Conservation (phyloP, 495 filamentous ascomycete genomes). For the Acidomyces sp. region DNA sequence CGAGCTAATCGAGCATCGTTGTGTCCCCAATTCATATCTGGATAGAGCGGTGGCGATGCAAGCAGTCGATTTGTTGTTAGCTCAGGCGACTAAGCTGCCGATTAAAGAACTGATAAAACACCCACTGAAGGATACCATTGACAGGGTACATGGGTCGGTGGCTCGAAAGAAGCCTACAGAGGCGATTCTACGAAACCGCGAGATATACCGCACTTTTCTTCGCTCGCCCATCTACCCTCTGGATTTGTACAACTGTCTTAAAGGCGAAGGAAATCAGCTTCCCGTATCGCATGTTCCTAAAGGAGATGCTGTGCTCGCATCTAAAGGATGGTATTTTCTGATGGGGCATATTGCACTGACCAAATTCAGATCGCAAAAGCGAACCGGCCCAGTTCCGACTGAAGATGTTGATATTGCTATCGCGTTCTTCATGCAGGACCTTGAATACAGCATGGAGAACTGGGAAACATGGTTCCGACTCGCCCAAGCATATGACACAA, state of each 20-base stretch:
- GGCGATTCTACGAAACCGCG: slow-evolving; percentile 58
- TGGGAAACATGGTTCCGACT: slow-evolving; percentile 97
- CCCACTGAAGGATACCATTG: slow-evolving; percentile 74
- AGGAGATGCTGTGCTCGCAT: slow-evolving; percentile 48
- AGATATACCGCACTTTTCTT: slow-evolving; percentile 61
- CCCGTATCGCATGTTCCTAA: slow-evolving; percentile 41
- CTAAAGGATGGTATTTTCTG: slow-evolving; percentile 85
- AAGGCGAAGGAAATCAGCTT: slow-evolving; percentile 45
- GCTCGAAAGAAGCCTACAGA: slow-evolving; percentile 51
- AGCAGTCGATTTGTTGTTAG: slow-evolving; percentile 69
- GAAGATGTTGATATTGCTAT: slow-evolving; percentile 78
- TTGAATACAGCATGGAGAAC: slow-evolving; percentile 68
- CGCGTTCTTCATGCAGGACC: slow-evolving; percentile 67
- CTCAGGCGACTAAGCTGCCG: slow-evolving; percentile 66
- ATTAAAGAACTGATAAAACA: slow-evolving; percentile 86
- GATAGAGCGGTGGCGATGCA: slow-evolving; percentile 62
- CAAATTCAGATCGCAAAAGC: slow-evolving; percentile 76
- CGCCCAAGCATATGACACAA: slow-evolving; percentile 80
- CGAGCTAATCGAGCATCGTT: slow-evolving; percentile 55
- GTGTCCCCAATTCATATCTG: slow-evolving; percentile 52
- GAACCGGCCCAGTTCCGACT: slow-evolving; percentile 59
- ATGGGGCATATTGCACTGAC: slow-evolving; percentile 77
- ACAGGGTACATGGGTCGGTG: slow-evolving; percentile 71
- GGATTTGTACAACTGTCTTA: slow-evolving; percentile 62
- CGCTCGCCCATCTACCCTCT: slow-evolving; percentile 71